phyloP scores from a whole-genome alignment of 2,329 filamentous ascomycete species.

The Microsporum ferrugineum region DNA sequence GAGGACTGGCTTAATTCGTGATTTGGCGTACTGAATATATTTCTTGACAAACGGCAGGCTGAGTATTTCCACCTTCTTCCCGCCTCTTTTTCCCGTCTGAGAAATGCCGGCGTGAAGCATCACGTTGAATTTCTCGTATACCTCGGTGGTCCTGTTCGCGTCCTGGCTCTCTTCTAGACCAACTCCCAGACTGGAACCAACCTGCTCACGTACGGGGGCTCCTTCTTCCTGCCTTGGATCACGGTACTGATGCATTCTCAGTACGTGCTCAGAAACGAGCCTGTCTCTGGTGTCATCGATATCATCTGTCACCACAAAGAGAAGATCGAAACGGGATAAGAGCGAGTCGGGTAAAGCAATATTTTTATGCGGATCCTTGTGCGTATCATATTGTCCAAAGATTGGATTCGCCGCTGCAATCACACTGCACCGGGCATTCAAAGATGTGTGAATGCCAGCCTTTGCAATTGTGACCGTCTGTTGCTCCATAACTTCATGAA shows the following conservation, averaged over 20 bases:
- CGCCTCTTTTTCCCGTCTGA: slow-evolving; percentile 58
- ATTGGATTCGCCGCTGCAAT: slow-evolving; percentile 95
- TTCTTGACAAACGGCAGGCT: slow-evolving; percentile 99
- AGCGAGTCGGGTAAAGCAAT: slow-evolving; percentile 94
- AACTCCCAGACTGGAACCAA: slow-evolving; percentile 72
- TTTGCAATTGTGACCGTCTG: slow-evolving; percentile 99
- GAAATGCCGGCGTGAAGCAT: slow-evolving; percentile 92
- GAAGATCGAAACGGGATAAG: slow-evolving; percentile 92
- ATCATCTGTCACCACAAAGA: slow-evolving; percentile 96
- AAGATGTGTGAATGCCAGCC: slow-evolving; percentile 91
- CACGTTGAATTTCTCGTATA: slow-evolving; percentile 91
- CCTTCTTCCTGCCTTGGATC: slow-evolving; percentile 89
- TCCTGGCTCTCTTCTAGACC: slow-evolving; percentile 66
- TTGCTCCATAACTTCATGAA: slow-evolving; percentile 99
- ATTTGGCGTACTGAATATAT: slow-evolving; percentile 97
- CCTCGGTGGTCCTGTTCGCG: slow-evolving; percentile 64
- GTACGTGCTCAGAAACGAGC: slow-evolving; percentile 86
- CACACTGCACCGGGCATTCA: slow-evolving; percentile 94
- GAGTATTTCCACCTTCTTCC: slow-evolving; percentile 72
- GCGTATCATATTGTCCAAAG: slow-evolving; percentile 94
- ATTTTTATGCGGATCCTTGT: slow-evolving; percentile 98
- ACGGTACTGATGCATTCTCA: slow-evolving; percentile 94
- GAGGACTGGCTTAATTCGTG: slow-evolving; percentile 73
- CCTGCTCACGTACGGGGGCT: slow-evolving; percentile 81
- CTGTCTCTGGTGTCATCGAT: slow-evolving; percentile 90